Evolutionary conservation across 1,284 basidiomycete species (phyloP), one percentile per base, ranked within the genome.

Genomic region (Laetiporus sulphureus): DNA sequence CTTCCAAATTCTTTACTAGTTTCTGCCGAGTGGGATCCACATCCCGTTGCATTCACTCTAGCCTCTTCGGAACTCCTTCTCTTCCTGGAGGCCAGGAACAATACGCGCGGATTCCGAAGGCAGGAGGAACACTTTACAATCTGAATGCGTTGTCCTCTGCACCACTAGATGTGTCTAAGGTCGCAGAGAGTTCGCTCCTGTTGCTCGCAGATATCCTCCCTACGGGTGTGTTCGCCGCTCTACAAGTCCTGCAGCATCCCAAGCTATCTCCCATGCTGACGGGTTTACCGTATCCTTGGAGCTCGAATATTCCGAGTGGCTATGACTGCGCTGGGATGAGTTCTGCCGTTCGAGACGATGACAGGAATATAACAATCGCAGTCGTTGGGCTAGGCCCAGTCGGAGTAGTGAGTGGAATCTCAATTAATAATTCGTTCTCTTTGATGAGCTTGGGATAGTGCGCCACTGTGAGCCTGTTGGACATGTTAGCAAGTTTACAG

Each of bases 1-100:
- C n/a, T n/a, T n/a, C n/a, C n/a, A n/a, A n/a, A n/a, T n/a, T n/a
- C n/a, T n/a, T n/a, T 59, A 53, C 45, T 49, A 88, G 85, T 44
- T 82, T 79, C 53, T 94, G 91, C 59, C 71, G 79, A 2, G 59
- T 82, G 21, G 85, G 83, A 20, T 84, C 82, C 58, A 91, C 88
- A 2, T 82, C 77, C 27, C 73, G 91, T 35, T 94, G 92, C 59
- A 65, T 71, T 1, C 63, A 79, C 46, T 77, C 80, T 5, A 62
- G 64, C 20, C 68, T 91, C 7, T 87, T 92, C 57, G 91, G 91
- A 27, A 79, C 78, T 24, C 77, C 83, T 0, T 56, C 62, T 8
- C 73, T 91, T 1, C 79, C 83, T 6, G 92, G 91, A 10, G 88
- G 80, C 1, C 92, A 95, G 66, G 91, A 91, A 0, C 90, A 93